Evolutionary conservation across 2,329 filamentous ascomycete species (phyloP).

Genomic region (Talaromyces sp.): DNA sequence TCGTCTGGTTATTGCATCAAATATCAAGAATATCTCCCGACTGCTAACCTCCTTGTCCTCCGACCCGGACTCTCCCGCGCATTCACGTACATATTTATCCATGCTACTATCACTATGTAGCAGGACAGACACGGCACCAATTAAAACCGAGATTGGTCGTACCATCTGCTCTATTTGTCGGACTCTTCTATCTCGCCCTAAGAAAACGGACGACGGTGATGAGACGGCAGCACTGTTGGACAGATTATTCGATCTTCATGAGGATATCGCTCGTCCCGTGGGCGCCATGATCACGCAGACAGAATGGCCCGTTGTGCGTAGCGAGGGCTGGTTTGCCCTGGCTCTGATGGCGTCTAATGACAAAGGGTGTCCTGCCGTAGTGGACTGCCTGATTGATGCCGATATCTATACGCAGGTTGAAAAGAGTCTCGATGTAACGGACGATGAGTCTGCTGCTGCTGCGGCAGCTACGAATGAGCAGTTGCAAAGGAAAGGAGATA

Average conservation of each 20-base stretch:
- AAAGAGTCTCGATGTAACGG: constrained; percentile 24
- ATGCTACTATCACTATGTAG: constrained; percentile 38
- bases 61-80: constrained; percentile 25
- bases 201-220: constrained; percentile 16
- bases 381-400: constrained; percentile 32
- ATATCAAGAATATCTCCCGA: constrained; percentile 33
- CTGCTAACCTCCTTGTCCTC: constrained; percentile 30
- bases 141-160: constrained; percentile 45
- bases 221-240: constrained; percentile 25
- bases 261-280: constrained; percentile 35
- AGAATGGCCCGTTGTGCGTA: constrained; percentile 45
- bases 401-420: constrained; percentile 32
- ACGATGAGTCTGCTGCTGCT: constrained; percentile 15
- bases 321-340: constrained; percentile 47
- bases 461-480: constrained; percentile 21
- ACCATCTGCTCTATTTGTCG: constrained; percentile 43
- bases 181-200: constrained; percentile 28
- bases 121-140: constrained; percentile 40
- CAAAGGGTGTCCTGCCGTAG: constrained; percentile 30
- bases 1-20: constrained; percentile 36
- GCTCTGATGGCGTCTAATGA: constrained; percentile 41
- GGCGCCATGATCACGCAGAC: constrained; percentile 42
- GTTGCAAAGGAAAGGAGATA: constrained; percentile 32
- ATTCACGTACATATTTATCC: constrained; percentile 36
- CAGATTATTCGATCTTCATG: constrained; percentile 32